These are phyloP conservation scores for Chaetomium tenue DNA, from an alignment of 495 filamentous ascomycete species.

Conservation along the genomic window DNA sequence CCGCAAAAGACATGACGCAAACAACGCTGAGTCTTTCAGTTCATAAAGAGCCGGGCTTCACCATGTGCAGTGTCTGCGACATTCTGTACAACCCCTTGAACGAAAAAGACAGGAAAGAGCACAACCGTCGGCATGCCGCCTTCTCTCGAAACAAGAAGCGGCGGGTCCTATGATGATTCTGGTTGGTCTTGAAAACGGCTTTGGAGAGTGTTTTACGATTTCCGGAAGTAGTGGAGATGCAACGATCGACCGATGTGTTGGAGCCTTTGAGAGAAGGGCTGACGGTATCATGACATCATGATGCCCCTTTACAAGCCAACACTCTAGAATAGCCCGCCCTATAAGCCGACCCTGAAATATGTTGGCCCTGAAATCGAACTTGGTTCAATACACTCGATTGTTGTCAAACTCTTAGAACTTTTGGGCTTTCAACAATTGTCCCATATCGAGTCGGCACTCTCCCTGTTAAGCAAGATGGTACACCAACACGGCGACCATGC, in stretches of 20 bases:
- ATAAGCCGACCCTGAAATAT: no score
- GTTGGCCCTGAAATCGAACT: neutral
- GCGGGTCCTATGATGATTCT: neutral
- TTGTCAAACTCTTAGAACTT: neutral
- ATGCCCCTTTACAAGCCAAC: neutral
- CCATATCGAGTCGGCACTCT: neutral
- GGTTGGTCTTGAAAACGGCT: neutral
- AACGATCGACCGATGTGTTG: neutral
- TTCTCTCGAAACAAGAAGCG: conserved; percentile 18
- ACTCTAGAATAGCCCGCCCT: neutral
- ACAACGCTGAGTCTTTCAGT: conserved; percentile 45
- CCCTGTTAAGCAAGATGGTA: conserved; percentile 37
- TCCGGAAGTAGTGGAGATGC: neutral
- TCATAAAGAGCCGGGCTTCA: conserved; percentile 39
- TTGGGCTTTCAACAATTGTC: neutral
- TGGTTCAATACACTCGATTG: neutral
- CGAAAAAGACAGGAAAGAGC: conserved; percentile 45
- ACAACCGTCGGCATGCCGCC: conserved; percentile 42
- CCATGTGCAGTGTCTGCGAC: conserved; percentile 46
- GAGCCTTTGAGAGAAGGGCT: neutral
- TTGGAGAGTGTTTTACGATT: no score
- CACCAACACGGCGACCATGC: conserved; percentile 46
- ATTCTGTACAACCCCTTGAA: conserved; percentile 51
- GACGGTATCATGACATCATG: conserved; percentile 15
- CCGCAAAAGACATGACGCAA: conserved; percentile 39